Evolutionary conservation across 2,329 filamentous ascomycete genomes (phyloP), one percentile per base, ranked within the genome.

Genomic region (Xylaria sp.): DNA sequence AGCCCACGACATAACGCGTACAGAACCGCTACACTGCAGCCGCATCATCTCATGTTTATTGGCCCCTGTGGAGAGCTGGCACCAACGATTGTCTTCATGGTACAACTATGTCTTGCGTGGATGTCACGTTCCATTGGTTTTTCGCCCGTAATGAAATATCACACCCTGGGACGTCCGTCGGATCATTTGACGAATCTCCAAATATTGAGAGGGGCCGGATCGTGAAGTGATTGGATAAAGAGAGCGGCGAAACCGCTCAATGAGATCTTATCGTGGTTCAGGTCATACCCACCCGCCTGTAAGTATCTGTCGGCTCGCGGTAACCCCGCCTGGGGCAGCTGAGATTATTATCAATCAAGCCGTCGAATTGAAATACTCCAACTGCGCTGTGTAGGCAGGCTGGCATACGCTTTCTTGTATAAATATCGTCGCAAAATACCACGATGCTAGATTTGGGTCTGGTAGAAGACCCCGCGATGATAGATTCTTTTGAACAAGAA

Each of bases 211-310:
- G 1, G 43, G 50, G 23, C 7, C 35, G 17, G 42, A 23, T 19
- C 15, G 15, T 11, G 19, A 35, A 14, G 47, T 61, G 53, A 61
- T 61, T 57, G 53, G 53, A 42, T 37, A 42, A 43, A 33, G 33
- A 17, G 33, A 43, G 23, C 46, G 12, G 28, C 4, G 7, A 11
- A 9, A 4, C 12, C 2, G 40, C 19, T 6, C 9, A 19, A 4
- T 19, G 40, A 2, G 40, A 43, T 40, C 15, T 33, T 23, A 11
- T 38, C 21, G 38, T 28, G 21, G n/a, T 37, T 46, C 46, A 52
- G 23, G 15, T 47, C n/a, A 31, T 31, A 14, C 3, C 17, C 14
- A 15, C 17, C 21, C n/a, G n/a, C 28, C 28, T 31, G 9, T 31
- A 31, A 31, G n/a, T 47, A 17, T 47, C 7, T 9, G 5, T 7